Conservation (phyloP, 78 protist genomes). For the Protostelium mycophagum region DNA sequence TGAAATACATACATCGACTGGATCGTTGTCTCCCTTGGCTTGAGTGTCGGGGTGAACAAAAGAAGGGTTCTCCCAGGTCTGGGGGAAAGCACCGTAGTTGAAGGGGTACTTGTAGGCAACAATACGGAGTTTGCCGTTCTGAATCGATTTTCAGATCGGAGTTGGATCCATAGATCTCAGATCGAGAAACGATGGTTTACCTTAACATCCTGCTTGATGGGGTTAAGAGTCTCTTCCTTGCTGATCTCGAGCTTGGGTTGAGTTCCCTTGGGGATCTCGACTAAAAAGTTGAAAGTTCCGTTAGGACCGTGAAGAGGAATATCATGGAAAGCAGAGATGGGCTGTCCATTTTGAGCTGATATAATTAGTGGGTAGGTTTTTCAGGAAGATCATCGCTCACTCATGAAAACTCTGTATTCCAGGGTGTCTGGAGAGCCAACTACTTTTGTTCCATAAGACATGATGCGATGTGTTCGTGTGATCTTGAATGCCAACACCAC, state of each 20-base stretch:
- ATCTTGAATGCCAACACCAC: too few species aligned
- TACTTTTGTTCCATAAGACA: neutral
- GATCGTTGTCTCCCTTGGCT: conserved; percentile 41
- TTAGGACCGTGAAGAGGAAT: conserved; percentile 59
- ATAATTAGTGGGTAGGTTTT: neutral
- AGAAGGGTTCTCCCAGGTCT: conserved; percentile 84
- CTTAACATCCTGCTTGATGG: conserved; percentile 85
- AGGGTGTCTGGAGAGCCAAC: conserved; percentile 20
- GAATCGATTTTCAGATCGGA: too few species aligned
- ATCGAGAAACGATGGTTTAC: conserved; percentile 10
- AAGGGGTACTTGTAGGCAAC: conserved; percentile 82
- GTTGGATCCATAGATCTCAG: too few species aligned
- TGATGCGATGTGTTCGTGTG: conserved; percentile 16
- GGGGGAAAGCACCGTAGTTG: conserved; percentile 93
- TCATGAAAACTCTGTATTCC: conserved; percentile 9
- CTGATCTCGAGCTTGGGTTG: conserved; percentile 83
- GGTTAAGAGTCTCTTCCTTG: conserved; percentile 65
- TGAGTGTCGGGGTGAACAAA: conserved; percentile 35
- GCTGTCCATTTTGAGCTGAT: conserved; percentile 20
- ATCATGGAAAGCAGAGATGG: conserved; percentile 80
- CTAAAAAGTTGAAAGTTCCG: conserved; percentile 58
- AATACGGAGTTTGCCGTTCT: conserved; percentile 66
- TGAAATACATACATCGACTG: neutral
- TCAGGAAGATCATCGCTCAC: neutral
- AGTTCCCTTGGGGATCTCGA: conserved; percentile 83